Percentiles rank a stretch among this genome's conserved stretches.
These are phyloP conservation scores for Microthlaspi erraticum DNA, from an alignment of 345 rosid genomes.

Conservation along the genomic window DNA sequence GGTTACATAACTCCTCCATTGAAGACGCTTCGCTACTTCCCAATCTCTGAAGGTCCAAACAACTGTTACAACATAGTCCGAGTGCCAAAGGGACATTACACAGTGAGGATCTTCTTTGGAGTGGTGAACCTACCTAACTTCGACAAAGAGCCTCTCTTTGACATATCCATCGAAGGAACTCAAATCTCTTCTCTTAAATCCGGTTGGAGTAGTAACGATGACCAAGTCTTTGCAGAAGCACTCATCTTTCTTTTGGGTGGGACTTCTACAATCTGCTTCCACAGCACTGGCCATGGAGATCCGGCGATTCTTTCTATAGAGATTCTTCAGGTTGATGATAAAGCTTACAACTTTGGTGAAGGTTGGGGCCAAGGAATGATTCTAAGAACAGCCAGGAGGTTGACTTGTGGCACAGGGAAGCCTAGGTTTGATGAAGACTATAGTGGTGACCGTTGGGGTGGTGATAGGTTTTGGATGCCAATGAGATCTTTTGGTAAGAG, in stretches of 20 bases:
- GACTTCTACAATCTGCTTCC: conserved; percentile 81
- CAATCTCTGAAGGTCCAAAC: conserved; percentile 85
- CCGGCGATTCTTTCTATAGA: conserved; percentile 86
- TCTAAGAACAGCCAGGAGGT: conserved; percentile 74
- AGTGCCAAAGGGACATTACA: conserved; percentile 83
- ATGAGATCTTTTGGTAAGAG: conserved; percentile 60
- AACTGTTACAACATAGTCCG: conserved; percentile 78
- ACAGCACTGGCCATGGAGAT: conserved; percentile 98
- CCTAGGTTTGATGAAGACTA: conserved; percentile 78
- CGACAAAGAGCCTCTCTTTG: conserved; percentile 85
- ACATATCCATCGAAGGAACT: conserved; percentile 88
- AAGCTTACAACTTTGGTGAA: conserved; percentile 67
- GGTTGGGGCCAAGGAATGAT: conserved; percentile 63
- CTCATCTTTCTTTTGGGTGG: conserved; percentile 69
- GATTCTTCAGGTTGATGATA: conserved; percentile 84
- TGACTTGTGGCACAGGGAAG: conserved; percentile 77
- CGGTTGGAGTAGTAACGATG: conserved; percentile 86
- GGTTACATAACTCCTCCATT: conserved; percentile 72
- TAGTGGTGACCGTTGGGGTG: conserved; percentile 89
- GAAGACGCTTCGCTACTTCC: conserved; percentile 82
- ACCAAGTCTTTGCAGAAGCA: conserved; percentile 85
- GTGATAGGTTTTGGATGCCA: conserved; percentile 93
- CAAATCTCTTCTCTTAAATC: conserved; percentile 75
- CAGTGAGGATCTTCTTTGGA: conserved; percentile 85
- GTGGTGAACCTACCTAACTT: conserved; percentile 48